Percentiles rank a stretch among this genome's conserved stretches.
Conservation (phyloP, 23 red algal species). For the Agarophyton chilense region DNA sequence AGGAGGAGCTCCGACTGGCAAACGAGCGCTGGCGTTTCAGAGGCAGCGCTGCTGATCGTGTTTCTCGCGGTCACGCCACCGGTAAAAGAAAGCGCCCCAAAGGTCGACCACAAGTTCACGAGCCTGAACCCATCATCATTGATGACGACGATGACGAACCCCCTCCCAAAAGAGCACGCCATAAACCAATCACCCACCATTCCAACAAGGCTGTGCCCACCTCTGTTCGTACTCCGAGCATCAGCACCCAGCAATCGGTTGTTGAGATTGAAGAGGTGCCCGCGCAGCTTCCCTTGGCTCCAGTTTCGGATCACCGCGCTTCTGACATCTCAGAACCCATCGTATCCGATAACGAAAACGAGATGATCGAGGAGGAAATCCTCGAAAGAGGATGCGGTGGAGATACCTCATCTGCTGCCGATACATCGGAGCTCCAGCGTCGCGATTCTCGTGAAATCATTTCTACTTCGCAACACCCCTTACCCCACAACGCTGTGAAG, state of each 20-base stretch:
- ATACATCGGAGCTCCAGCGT: not conserved
- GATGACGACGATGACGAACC: conserved; percentile 24
- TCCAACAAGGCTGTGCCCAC: not conserved
- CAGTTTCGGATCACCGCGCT: not conserved
- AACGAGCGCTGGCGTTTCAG: conserved; percentile 55
- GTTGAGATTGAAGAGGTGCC: conserved; percentile 14
- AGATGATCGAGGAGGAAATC: not conserved
- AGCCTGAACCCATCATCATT: conserved; percentile 18
- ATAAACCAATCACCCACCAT: not conserved
- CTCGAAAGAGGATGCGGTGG: conserved; percentile 5
- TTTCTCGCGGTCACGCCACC: not conserved
- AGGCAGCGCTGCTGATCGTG: conserved; percentile 40
- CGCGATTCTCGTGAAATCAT: not conserved
- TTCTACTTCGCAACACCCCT: not conserved
- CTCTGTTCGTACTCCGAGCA: not conserved
- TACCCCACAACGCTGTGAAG: not conserved
- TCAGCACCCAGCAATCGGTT: conserved; percentile 16
- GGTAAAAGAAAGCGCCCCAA: not conserved
- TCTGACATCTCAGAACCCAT: conserved; percentile 14
- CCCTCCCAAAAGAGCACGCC: not conserved
- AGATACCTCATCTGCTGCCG: not conserved
- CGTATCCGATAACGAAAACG: conserved; percentile 11
- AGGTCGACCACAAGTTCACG: too few relatives aligned
- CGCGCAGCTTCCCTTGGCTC: not conserved
- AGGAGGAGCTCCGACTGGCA: conserved; percentile 31